Conservation (phyloP, 345 rosid species). For the Populus nigra region DNA sequence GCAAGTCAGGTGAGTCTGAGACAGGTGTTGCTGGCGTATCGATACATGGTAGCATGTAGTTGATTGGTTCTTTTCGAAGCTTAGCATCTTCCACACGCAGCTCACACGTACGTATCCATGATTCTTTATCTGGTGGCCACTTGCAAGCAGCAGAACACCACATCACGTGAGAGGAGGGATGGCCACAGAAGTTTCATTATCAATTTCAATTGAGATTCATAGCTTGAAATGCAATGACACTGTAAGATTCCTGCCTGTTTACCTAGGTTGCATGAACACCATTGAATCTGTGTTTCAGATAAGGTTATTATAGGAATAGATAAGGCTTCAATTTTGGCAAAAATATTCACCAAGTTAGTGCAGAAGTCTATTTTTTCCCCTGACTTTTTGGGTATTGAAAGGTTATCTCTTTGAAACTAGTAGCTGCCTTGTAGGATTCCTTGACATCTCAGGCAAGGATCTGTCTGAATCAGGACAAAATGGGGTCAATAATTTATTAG, state of each 20-base stretch:
- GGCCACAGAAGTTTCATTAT: neutral
- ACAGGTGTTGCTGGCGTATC: neutral
- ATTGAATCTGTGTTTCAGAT: neutral
- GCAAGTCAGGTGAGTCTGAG: neutral
- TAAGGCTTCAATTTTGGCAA: neutral
- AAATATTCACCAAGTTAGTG: neutral
- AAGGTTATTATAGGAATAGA: neutral
- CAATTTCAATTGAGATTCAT: neutral
- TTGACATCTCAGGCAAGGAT: too few relatives aligned
- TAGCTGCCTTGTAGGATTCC: too few relatives aligned
- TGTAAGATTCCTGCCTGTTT: neutral
- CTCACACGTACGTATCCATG: neutral
- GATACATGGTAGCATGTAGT: neutral
- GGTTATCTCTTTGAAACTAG: too few relatives aligned
- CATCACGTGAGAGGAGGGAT: neutral
- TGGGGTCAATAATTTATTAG: too few relatives aligned
- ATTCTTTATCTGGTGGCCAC: neutral
- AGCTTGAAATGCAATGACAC: neutral
- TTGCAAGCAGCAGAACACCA: neutral
- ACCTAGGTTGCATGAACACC: neutral
- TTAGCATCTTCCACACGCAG: neutral
- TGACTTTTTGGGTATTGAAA: too few relatives aligned
- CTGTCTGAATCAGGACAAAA: too few relatives aligned
- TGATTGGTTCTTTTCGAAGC: neutral
- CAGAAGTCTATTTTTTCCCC: too few relatives aligned